phyloP scores from a whole-genome alignment of 495 filamentous ascomycete species.

The Penicillium riverlandense region DNA sequence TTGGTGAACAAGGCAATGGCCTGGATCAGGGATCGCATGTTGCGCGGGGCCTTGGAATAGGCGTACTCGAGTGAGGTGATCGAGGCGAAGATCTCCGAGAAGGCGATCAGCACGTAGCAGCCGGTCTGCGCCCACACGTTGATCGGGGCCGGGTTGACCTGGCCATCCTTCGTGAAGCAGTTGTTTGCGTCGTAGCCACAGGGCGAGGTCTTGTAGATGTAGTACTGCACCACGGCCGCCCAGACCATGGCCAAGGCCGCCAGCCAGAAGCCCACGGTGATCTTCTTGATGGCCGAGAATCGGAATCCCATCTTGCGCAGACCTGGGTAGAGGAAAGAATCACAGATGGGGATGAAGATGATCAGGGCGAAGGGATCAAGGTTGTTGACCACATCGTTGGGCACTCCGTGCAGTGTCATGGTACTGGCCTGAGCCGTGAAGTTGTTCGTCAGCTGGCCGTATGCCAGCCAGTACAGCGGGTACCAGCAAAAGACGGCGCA shows the following conservation, averaged over 20 bases:
- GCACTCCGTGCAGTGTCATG: slow-evolving; percentile 43
- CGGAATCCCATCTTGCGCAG: slow-evolving; percentile 51
- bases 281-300: slow-evolving; percentile 62
- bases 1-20: slow-evolving; percentile 62
- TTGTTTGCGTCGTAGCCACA: slow-evolving; percentile 44
- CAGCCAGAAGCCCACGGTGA: slow-evolving; percentile 58
- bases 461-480: slow-evolving; percentile 60
- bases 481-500: slow-evolving; percentile 62
- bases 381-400: slow-evolving; percentile 67
- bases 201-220: slow-evolving; percentile 53
- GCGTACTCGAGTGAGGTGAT: slow-evolving; percentile 65
- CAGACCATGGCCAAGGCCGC: slow-evolving; percentile 49
- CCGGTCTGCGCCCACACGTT: slow-evolving; percentile 51
- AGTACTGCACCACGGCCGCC: slow-evolving; percentile 59
- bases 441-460: slow-evolving; percentile 55
- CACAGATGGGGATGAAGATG: slow-evolving; percentile 61
- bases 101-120: slow-evolving; percentile 53
- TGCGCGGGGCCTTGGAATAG: slow-evolving; percentile 70
- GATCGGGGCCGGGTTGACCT: slow-evolving; percentile 30
- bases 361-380: slow-evolving; percentile 66
- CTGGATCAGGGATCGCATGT: slow-evolving; percentile 69
- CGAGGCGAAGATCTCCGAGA: slow-evolving; percentile 63
- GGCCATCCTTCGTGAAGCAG: slow-evolving; percentile 20
- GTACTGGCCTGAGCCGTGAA: slow-evolving; percentile 47
- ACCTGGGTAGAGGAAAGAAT: slow-evolving; percentile 56